Evolutionary conservation across 2,329 filamentous ascomycete species (phyloP), one percentile per base, ranked within the genome.

Genomic region (Verticillium dahliae): DNA sequence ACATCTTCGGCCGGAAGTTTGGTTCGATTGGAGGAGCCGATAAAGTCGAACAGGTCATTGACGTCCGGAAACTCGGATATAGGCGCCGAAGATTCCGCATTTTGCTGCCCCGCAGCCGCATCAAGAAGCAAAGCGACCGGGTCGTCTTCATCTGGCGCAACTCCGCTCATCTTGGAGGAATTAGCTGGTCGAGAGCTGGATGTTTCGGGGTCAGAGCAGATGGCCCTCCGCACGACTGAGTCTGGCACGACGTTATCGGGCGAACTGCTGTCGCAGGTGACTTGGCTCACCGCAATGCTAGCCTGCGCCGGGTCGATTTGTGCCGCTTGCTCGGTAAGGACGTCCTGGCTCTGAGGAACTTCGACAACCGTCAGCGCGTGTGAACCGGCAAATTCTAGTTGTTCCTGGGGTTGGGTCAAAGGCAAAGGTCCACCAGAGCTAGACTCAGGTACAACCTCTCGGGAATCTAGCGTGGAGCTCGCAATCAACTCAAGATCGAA

Each of bases 181-280:
- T 11, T n/a, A 18, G 7, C 18, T 6, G 9, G 6, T 31, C 13
- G 45, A 13, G 18, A 52, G 45, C 45, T 10, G 18, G 9, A 10
- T 13, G 45, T 7, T 22, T 6, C 5, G n/a, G 27, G 6, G 11
- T 11, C 9, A 18, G 18, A 11, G 18, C 35, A 13, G 9, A 37
- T 10, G 35, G 35, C 13, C 27, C 35, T 61, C 15, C 65, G 64
- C 14, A 59, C 58, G 13, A 66, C 62, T 9, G 62, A 65, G 39
- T 67, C 65, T n/a, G 63, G 65, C 9, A 67, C 57, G 18, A 61
- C 22, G 11, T 57, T 58, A 13, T 65, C 62, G 27, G 41, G 35
- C 5, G 31, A 38, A 34, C 59, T 62, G 52, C 52, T 60, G 33
- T 38, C 52, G 18, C 31, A 55, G 31, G 35, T 61, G 6, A 45